Base-by-base conservation (phyloP, 345 rosid species). In the Firmiana major region DNA sequence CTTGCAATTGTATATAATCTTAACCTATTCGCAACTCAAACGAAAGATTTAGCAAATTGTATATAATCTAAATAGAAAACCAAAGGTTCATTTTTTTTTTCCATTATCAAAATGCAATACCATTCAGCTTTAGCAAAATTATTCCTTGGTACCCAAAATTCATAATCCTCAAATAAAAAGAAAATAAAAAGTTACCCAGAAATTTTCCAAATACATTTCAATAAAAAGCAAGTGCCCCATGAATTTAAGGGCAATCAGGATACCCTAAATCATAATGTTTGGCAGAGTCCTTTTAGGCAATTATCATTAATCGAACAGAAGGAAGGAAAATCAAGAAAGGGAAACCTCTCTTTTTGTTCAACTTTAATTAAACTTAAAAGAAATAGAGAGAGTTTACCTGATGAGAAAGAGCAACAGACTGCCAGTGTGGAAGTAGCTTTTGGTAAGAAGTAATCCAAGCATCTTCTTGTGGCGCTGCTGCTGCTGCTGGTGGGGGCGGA, bases 391-490 rank as follows among this genome's bases (percentile, higher is more conserved):
- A 45, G 72, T 11, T 67, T 36, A 89, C 98, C 93, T 81, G 88
- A 36, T 78, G 91, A 62, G 91, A 84, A 9, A 69, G 83, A 58
- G 84, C 15, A 68, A 85, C 70, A 62, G 94, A 85, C 55, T 84
- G 86, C 90, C 93, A 91, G 45, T 83, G 87, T 63, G 92, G 94
- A 53, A 86, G 78, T 73, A 91, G 76, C 12, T 75, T 84, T 17
- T 75, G 82, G 83, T 83, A 86, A 34, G 91, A 79, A 19, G 79
- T 74, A 75, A 86, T 38, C 97, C 98, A 94, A 26, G 87, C 97
- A 84, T 86, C 88, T 78, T 83, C 86, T 36, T 84, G 81, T 48
- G 92, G 87, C 28, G 89, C 82, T 64, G 38, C 9, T 21, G 71
- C 71, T n/a, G 85, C 55, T 71, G 85, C 63, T 34, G 77, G 67